A percentile compares a stretch with the other conserved stretches of the same genome.
Conservation (phyloP, 2,329 filamentous ascomycete genomes). For the Claviceps lovelessii region DNA sequence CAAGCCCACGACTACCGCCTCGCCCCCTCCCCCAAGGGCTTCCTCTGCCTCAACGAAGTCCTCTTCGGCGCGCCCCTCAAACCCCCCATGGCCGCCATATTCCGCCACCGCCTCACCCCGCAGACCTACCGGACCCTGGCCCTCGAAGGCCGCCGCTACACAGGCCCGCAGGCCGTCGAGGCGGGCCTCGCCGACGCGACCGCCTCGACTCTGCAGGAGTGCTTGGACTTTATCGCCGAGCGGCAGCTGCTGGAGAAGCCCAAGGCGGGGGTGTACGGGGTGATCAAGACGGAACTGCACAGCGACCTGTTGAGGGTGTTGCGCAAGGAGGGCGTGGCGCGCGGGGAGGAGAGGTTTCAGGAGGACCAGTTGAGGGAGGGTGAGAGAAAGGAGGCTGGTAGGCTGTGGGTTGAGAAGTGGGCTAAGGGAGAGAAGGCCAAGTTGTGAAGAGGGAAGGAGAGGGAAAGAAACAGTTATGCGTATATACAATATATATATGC, state of each 20-base stretch:
- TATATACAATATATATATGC: too few relatives aligned
- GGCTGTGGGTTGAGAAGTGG: slow-evolving; percentile 36
- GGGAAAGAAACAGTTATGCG: too few relatives aligned
- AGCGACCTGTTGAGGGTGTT: slow-evolving; percentile 47
- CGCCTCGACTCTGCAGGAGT: slow-evolving; percentile 42
- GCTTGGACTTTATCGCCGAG: slow-evolving; percentile 43
- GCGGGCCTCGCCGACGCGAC: slow-evolving; percentile 55
- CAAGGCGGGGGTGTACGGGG: slow-evolving; percentile 51
- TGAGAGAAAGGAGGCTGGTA: slow-evolving; percentile 28
- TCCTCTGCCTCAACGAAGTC: slow-evolving; percentile 67
- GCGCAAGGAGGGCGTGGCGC: slow-evolving; percentile 34
- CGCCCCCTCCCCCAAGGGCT: slow-evolving; percentile 57
- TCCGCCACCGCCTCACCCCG: slow-evolving; percentile 51
- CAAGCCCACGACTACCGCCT: slow-evolving; percentile 78
- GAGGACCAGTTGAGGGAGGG: slow-evolving; percentile 24
- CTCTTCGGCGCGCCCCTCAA: slow-evolving; percentile 65
- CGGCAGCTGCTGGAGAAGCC: slow-evolving; percentile 47
- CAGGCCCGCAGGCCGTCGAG: slow-evolving; percentile 46
- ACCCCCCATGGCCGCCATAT: slow-evolving; percentile 59
- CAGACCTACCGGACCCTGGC: slow-evolving; percentile 48
- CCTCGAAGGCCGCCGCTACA: slow-evolving; percentile 59
- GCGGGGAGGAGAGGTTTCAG: slow-evolving; percentile 35
- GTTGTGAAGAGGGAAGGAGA: slow-evolving; percentile 13
- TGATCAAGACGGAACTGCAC: slow-evolving; percentile 65
- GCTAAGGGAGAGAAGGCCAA: slow-evolving; percentile 26